These are phyloP conservation scores for Rutidosis leptorrhynchoides DNA, from an alignment of 129 eudicot genomes.

Conservation along the genomic window DNA sequence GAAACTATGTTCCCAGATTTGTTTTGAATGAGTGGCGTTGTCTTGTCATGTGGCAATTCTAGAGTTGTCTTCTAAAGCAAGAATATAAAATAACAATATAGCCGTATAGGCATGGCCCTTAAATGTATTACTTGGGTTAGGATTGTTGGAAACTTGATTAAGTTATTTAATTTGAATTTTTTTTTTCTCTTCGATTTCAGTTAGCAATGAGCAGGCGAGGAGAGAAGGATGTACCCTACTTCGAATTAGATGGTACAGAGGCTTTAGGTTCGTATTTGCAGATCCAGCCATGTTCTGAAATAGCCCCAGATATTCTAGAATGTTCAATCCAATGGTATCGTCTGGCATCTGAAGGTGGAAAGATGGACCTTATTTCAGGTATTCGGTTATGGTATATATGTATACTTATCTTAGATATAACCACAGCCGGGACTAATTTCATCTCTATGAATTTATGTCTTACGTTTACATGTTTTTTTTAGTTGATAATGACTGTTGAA, in stretches of 20 bases:
- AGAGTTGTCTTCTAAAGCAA: constrained; percentile 5
- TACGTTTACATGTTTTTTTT: not conserved
- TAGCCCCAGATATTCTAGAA: constrained; percentile 63
- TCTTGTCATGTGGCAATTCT: not conserved
- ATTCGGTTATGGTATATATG: constrained; percentile 1
- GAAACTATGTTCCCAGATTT: not conserved
- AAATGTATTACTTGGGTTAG: constrained; percentile 11
- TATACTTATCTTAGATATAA: not conserved
- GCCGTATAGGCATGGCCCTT: not conserved
- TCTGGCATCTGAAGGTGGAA: constrained; percentile 56
- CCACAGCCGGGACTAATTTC: not conserved
- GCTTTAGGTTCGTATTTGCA: constrained; percentile 74
- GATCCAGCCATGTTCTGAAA: constrained; percentile 52
- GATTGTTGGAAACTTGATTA: not conserved
- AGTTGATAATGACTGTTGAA: not conserved
- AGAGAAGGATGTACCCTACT: constrained; percentile 38
- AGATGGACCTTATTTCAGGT: constrained; percentile 87
- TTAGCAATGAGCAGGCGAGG: constrained; percentile 62
- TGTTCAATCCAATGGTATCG: constrained; percentile 94
- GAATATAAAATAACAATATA: not conserved
- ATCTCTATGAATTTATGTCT: not conserved
- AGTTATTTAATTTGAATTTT: not conserved
- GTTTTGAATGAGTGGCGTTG: not conserved
- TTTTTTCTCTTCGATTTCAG: constrained; percentile 40
- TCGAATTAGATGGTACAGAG: constrained; percentile 78